These are phyloP conservation scores for Crithidia mellificae DNA, from an alignment of 208 protist genomes.

Conservation along the genomic window DNA sequence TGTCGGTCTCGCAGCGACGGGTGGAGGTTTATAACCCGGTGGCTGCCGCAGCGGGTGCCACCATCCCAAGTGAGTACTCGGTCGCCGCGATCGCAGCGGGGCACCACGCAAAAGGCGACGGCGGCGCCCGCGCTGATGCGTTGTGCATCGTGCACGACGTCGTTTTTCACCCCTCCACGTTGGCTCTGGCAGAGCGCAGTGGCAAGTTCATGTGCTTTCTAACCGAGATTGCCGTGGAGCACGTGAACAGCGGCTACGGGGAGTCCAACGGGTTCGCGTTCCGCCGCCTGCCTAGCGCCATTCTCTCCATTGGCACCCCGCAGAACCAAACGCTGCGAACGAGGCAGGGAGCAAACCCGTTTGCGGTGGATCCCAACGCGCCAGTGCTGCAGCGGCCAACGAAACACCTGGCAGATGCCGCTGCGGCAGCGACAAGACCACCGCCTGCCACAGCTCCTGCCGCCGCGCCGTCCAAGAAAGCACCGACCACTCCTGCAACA, in stretches of 20 bases:
- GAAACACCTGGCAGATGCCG: conserved; percentile 23
- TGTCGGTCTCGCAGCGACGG: conserved; percentile 77
- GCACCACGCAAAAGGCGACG: background rate
- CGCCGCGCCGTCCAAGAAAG: too few species aligned
- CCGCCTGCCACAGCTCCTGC: conserved; percentile 40
- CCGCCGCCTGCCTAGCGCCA: conserved; percentile 50
- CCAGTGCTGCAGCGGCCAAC: conserved; percentile 62
- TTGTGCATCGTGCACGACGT: conserved; percentile 83
- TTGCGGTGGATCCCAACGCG: conserved; percentile 41
- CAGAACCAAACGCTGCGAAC: conserved; percentile 85
- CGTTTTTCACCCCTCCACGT: conserved; percentile 83
- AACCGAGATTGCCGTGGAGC: conserved; percentile 91
- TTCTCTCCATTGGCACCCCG: conserved; percentile 66
- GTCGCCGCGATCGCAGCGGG: background rate
- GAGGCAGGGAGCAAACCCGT: conserved; percentile 42
- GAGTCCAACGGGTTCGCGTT: conserved; percentile 81
- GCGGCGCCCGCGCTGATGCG: background rate
- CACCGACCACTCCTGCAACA: too few species aligned
- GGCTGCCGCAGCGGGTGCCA: background rate
- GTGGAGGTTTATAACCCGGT: conserved; percentile 55
- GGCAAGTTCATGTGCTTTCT: conserved; percentile 87
- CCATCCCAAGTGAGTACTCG: conserved; percentile 18
- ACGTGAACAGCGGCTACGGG: conserved; percentile 86
- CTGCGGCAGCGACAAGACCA: background rate
- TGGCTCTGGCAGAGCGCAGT: conserved; percentile 73